phyloP scores from a whole-genome alignment of 2,329 filamentous ascomycete species.

The Neopestalotiopsis rosae region DNA sequence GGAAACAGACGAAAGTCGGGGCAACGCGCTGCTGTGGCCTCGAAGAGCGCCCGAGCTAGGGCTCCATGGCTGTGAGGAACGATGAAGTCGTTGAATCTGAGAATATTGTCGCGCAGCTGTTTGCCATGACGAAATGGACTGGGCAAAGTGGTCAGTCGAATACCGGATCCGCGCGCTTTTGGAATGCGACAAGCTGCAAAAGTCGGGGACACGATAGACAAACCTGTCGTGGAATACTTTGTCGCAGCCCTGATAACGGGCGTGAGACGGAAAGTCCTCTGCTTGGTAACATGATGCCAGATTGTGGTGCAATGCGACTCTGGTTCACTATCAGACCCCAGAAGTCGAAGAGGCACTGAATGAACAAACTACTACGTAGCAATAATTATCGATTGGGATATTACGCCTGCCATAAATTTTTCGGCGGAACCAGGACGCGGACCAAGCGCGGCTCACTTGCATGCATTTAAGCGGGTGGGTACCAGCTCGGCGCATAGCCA shows the following conservation, averaged over 20 bases:
- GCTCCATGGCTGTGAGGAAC: constrained; percentile 18
- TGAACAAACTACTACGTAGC: background rate
- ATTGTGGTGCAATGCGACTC: constrained; percentile 2
- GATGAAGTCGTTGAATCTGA: constrained; percentile 20
- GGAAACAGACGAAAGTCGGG: constrained; percentile 24
- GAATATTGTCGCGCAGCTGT: constrained; percentile 23
- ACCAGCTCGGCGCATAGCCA: background rate
- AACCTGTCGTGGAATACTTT: constrained; percentile 29
- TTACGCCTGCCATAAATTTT: constrained; percentile 6
- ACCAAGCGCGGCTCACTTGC: background rate
- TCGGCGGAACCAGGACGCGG: background rate
- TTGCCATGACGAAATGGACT: constrained; percentile 26
- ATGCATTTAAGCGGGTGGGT: constrained; percentile 14
- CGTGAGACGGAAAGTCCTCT: constrained; percentile 49
- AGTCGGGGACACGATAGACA: constrained; percentile 22
- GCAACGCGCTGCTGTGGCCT: constrained; percentile 23
- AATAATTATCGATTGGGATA: background rate
- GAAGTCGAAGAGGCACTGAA: constrained; percentile 1
- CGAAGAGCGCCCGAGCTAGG: constrained; percentile 17
- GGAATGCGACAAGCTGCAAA: background rate
- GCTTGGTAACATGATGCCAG: constrained; percentile 46
- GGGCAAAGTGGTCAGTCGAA: background rate
- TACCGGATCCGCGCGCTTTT: constrained; percentile 14
- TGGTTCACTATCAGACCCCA: background rate
- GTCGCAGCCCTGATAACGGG: constrained; percentile 37